Evolutionary conservation across 1,284 basidiomycete genomes (phyloP).

Genomic region (Boletellus deceptivus): DNA sequence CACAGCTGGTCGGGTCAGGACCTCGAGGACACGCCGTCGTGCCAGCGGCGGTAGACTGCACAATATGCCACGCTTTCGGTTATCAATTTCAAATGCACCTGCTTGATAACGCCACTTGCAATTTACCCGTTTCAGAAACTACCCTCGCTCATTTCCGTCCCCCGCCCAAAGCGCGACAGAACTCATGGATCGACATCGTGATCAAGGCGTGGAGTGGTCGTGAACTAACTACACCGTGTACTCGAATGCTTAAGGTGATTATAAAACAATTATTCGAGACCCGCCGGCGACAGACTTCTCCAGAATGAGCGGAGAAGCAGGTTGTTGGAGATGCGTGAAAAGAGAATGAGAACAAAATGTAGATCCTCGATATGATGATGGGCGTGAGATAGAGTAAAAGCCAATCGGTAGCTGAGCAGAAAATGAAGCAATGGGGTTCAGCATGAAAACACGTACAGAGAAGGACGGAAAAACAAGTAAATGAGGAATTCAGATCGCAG

Average conservation of each 20-base stretch:
- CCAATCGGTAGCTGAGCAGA: constrained; percentile 6
- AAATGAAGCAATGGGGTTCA: constrained; percentile 5
- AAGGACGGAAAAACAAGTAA: constrained; percentile 3
- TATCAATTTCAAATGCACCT: constrained; percentile 31
- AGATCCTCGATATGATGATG: constrained; percentile 18
- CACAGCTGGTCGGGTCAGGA: neutral
- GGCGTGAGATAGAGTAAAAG: constrained; percentile 10
- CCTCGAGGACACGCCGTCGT: constrained; percentile 9
- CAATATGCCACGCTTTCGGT: neutral
- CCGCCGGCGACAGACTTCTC: constrained; percentile 5
- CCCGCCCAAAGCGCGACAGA: neutral
- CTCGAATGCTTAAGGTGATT: constrained; percentile 13
- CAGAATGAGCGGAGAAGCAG: constrained; percentile 1
- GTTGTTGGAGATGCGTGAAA: constrained; percentile 11
- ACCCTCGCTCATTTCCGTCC: constrained; percentile 14
- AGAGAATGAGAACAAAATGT: constrained; percentile 10
- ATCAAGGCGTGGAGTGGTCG: constrained; percentile 19
- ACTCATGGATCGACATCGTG: constrained; percentile 20
- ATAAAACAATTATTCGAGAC: constrained; percentile 26
- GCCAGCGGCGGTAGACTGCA: neutral
- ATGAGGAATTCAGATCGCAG: constrained; percentile 7
- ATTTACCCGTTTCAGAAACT: constrained; percentile 4
- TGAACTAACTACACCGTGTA: constrained; percentile 25
- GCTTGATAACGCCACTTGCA: neutral
- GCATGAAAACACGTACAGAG: neutral